These are phyloP conservation scores for Phlebiopsis flavidoalba DNA, from an alignment of 768 basidiomycete species.

Conservation along the genomic window DNA sequence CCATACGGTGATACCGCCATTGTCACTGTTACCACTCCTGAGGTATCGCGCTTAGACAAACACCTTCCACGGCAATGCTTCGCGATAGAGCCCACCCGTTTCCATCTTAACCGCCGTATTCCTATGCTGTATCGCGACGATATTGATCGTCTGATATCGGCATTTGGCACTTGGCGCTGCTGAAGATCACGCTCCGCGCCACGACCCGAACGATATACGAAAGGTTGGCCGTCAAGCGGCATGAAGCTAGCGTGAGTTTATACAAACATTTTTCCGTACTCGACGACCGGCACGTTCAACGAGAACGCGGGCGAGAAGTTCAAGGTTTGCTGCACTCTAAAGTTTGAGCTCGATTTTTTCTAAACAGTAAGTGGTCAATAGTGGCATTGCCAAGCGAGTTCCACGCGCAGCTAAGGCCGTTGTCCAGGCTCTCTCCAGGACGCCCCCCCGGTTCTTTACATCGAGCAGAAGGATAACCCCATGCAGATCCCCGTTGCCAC, in stretches of 20 bases:
- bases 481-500: constrained; percentile 98
- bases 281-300: constrained; percentile 97
- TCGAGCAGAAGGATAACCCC: constrained; percentile 93
- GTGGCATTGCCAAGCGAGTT: constrained; percentile 99
- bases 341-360: not conserved
- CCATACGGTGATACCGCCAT: constrained; percentile 97
- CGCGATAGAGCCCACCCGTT: constrained; percentile 87
- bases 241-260: constrained; percentile 85
- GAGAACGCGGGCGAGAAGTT: constrained; percentile 79
- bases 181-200: constrained; percentile 98
- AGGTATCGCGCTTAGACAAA: constrained; percentile 88
- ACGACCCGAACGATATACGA: constrained; percentile 97
- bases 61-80: constrained; percentile 96
- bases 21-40: constrained; percentile 93
- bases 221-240: constrained; percentile 81
- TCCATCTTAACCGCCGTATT: constrained; percentile 70
- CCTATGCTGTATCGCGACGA: constrained; percentile 87
- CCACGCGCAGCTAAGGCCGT: constrained; percentile 84
- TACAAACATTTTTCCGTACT: constrained; percentile 92
- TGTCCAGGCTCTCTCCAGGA: constrained; percentile 76
- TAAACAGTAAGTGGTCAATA: constrained; percentile 20
- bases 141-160: constrained; percentile 86
- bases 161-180: constrained; percentile 96
- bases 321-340: constrained; percentile 36
- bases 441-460: constrained; percentile 72